Percentiles rank a stretch among this genome's conserved stretches.
phyloP scores from a whole-genome alignment of 768 basidiomycete species.

The Sporobolomyces pararoseus region DNA sequence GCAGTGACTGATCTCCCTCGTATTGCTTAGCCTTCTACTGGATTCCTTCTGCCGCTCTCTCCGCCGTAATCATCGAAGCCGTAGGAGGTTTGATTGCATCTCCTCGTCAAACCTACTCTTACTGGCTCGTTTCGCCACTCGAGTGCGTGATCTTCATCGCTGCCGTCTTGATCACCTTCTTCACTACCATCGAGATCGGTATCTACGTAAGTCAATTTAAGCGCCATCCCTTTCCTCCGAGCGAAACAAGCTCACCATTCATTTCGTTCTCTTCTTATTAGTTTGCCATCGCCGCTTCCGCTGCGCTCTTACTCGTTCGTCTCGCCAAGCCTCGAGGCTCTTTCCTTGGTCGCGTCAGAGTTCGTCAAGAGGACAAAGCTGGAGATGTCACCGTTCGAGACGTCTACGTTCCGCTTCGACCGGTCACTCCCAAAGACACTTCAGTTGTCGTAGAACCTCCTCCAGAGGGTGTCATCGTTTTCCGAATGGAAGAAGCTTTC shows the following conservation, averaged over 20 bases:
- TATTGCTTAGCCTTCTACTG: slow-evolving; percentile 37
- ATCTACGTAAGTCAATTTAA: slow-evolving; percentile 49
- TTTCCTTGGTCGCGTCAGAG: slow-evolving; percentile 79
- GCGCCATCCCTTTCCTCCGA: no score
- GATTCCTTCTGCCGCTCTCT: slow-evolving; percentile 58
- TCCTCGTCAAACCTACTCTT: slow-evolving; percentile 74
- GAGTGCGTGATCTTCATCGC: slow-evolving; percentile 54
- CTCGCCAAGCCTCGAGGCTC: slow-evolving; percentile 79
- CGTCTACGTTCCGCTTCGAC: slow-evolving; percentile 72
- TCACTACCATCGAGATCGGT: slow-evolving; percentile 80
- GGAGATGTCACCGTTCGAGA: slow-evolving; percentile 58
- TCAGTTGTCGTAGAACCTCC: slow-evolving; percentile 70
- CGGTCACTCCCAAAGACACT: slow-evolving; percentile 58
- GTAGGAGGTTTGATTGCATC: slow-evolving; percentile 65
- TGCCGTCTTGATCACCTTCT: slow-evolving; percentile 63
- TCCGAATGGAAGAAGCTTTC: slow-evolving; percentile 85
- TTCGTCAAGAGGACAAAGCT: slow-evolving; percentile 51
- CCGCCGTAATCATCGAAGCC: slow-evolving; percentile 81
- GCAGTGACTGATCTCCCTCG: no score
- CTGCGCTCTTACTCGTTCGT: slow-evolving; percentile 76
- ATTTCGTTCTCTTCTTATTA: slow-evolving; percentile 45
- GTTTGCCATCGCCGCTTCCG: slow-evolving; percentile 67
- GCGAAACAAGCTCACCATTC: no score
- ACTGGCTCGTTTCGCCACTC: slow-evolving; percentile 88
- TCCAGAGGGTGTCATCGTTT: slow-evolving; percentile 78